Conservation (phyloP, 2,329 filamentous ascomycete species). For the Calonectria pseudoreteaudii region DNA sequence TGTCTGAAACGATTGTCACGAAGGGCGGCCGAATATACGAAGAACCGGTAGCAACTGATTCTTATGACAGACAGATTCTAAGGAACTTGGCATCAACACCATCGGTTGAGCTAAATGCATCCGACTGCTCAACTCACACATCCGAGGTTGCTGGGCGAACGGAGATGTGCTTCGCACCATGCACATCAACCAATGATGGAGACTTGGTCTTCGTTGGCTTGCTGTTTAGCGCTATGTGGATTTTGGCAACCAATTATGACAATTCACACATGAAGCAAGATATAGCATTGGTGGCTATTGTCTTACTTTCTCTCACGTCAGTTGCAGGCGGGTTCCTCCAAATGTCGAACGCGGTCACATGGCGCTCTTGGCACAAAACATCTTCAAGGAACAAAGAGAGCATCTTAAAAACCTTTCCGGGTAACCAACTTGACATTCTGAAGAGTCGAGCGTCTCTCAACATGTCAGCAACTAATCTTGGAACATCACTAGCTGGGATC, state of each 20-base stretch:
- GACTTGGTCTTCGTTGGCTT: neutral
- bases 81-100: neutral
- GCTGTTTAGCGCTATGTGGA: neutral
- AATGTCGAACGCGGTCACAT: neutral
- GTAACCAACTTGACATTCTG: constrained; percentile 1
- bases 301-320: neutral
- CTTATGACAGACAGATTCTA: neutral
- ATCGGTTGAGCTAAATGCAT: neutral
- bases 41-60: neutral
- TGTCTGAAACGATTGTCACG: neutral
- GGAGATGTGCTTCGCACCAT: neutral
- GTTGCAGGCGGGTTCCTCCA: neutral
- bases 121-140: neutral
- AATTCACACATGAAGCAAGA: neutral
- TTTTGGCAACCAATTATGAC: neutral
- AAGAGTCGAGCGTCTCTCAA: constrained; percentile 11
- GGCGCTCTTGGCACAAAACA: neutral
- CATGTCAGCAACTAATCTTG: constrained; percentile 21
- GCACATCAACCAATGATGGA: neutral
- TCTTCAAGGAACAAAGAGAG: neutral
- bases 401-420: neutral
- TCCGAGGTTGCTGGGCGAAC: neutral
- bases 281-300: neutral
- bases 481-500: constrained; percentile 18
- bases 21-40: neutral